phyloP scores from a whole-genome alignment of 2,329 filamentous ascomycete genomes.

The Magnaporthiopsis poae region DNA sequence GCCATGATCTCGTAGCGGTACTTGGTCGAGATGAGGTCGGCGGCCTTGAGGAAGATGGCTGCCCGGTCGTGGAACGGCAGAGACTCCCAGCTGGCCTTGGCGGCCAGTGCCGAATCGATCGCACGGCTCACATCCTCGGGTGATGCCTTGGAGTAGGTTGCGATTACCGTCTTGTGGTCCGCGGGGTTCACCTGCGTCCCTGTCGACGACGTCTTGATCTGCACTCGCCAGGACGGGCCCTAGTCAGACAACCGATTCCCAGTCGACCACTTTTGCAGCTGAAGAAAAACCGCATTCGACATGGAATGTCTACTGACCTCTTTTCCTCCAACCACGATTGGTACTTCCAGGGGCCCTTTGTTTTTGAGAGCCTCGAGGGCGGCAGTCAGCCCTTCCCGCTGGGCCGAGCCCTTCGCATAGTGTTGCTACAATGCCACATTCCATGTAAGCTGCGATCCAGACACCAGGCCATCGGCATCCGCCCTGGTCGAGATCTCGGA shows the following conservation, averaged over 20 bases:
- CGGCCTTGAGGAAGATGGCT: constrained; percentile 89
- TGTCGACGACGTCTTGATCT: constrained; percentile 58
- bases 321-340: constrained; percentile 74
- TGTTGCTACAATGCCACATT: constrained; percentile 54
- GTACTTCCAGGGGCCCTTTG: constrained; percentile 64
- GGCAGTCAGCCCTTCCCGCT: constrained; percentile 65
- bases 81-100: constrained; percentile 75
- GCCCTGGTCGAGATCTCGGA: not conserved
- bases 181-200: constrained; percentile 73
- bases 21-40: constrained; percentile 79
- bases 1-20: constrained; percentile 97
- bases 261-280: not conserved
- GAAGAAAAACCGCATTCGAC: not conserved
- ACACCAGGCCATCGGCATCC: constrained; percentile 7
- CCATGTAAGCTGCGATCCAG: constrained; percentile 7
- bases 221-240: constrained; percentile 6
- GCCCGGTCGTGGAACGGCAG: constrained; percentile 85
- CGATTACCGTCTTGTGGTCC: constrained; percentile 65
- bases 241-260: not conserved
- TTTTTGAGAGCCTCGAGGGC: constrained; percentile 62
- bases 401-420: constrained; percentile 73
- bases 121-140: constrained; percentile 65
- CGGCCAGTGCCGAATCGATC: constrained; percentile 76
- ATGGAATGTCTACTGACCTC: constrained; percentile 42
- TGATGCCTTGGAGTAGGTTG: constrained; percentile 75